These are phyloP conservation scores for Dacryopinax spathularia DNA, from an alignment of 768 basidiomycete species.

Conservation along the genomic window DNA sequence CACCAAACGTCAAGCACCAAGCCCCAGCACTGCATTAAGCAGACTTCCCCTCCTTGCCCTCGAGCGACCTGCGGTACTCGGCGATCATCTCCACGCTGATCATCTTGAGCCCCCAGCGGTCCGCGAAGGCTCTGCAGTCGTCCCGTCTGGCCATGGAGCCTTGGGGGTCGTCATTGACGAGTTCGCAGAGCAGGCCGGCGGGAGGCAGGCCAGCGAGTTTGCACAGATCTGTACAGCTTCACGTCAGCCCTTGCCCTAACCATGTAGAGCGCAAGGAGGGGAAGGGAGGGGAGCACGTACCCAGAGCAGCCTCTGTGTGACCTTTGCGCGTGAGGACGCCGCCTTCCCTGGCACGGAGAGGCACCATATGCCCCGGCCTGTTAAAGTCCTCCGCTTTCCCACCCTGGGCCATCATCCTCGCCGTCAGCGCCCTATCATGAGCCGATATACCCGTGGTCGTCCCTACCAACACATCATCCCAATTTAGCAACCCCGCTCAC, in stretches of 20 bases:
- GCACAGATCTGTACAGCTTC: slow-evolving; percentile 64
- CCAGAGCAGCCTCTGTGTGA: slow-evolving; percentile 80
- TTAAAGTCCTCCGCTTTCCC: slow-evolving; percentile 55
- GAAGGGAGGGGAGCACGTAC: slow-evolving; percentile 21
- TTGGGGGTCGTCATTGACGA: slow-evolving; percentile 78
- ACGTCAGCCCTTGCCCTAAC: too few species aligned
- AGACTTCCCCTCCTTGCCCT: neutral
- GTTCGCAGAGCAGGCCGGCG: slow-evolving; percentile 82
- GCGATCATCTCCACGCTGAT: slow-evolving; percentile 67
- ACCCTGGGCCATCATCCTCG: slow-evolving; percentile 51
- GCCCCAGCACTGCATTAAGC: neutral
- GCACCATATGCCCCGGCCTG: slow-evolving; percentile 91
- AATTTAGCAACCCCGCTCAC: slow-evolving; percentile 6
- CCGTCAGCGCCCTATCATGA: slow-evolving; percentile 82
- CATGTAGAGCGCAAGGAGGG: neutral
- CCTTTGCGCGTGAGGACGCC: slow-evolving; percentile 80
- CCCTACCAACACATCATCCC: slow-evolving; percentile 31
- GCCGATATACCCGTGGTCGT: slow-evolving; percentile 96
- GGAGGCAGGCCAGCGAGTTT: slow-evolving; percentile 47
- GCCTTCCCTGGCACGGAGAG: slow-evolving; percentile 70
- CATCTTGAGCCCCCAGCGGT: slow-evolving; percentile 80
- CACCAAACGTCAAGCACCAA: too few species aligned
- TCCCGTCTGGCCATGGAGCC: slow-evolving; percentile 93
- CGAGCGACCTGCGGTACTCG: slow-evolving; percentile 20
- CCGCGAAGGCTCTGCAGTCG: slow-evolving; percentile 82